A percentile compares a stretch with the other conserved stretches of the same genome.
Conservation (phyloP, 306 rosid genomes). For the Cicer arietinum region DNA sequence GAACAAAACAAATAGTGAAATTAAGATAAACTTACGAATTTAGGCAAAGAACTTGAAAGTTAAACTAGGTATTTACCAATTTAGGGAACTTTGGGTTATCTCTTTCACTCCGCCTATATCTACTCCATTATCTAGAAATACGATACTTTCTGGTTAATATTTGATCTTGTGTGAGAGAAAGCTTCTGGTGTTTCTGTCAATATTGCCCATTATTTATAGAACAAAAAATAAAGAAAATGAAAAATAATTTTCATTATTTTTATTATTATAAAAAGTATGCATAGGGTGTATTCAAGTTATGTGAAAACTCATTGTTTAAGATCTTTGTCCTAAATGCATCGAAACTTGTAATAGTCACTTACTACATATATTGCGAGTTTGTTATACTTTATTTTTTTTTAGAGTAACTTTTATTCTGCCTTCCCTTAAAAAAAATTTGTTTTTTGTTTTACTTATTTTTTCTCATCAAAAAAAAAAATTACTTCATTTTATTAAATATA, state of each 20-base stretch:
- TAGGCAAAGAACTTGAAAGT: constrained; percentile 21
- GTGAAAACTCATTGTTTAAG: neutral
- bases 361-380: too few species aligned
- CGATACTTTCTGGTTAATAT: constrained; percentile 41
- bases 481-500: too few species aligned
- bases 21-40: constrained; percentile 53
- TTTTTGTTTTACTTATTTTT: too few species aligned
- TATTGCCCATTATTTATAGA: constrained; percentile 20
- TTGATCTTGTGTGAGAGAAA: neutral
- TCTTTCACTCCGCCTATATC: neutral
- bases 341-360: too few species aligned
- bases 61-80: neutral
- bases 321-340: constrained; percentile 43
- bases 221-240: neutral
- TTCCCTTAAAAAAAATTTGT: too few species aligned
- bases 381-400: too few species aligned
- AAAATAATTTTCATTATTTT: neutral
- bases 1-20: neutral
- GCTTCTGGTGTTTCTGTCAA: neutral
- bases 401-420: too few species aligned
- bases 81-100: neutral
- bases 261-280: neutral
- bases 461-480: too few species aligned
- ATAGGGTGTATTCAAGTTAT: too few species aligned
- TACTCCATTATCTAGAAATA: constrained; percentile 6